Evolutionary conservation across 2,329 filamentous ascomycete species (phyloP), one percentile per base, ranked within the genome.

Genomic region (Cordyceps cateniannulata): DNA sequence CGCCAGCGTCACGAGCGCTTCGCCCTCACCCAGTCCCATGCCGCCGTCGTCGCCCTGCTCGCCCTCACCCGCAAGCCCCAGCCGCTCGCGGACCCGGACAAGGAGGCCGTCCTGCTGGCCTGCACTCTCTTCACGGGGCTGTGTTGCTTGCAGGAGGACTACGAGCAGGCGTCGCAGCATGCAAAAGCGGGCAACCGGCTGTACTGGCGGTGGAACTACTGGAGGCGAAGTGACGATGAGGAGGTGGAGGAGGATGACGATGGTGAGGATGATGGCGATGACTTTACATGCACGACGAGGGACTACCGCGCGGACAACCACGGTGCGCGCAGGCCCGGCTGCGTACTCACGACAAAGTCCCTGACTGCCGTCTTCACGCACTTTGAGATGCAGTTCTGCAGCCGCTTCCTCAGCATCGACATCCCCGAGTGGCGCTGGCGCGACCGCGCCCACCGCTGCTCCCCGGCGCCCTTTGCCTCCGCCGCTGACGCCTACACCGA

Each of bases 401-500:
- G 56, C 48, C 53, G 54, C 20, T 44, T 51, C 20, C 48, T 50
- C 47, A 49, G 18, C 35, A 49, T 38, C 12, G 29, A 44, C 8
- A 48, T 35, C 7, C 25, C 49, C 29, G 45, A 44, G 32, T 45
- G 20, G 35, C 47, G 53, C 20, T 50, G 49, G 40, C 42, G 40
- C 29, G 20, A 49, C 29, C 44, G 50, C 18, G 47, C 53, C 24
- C 40, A 51, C 14, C 27, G 40, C 20, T 57, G 53, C 35, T 56
- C 60, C 24, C 14, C 9, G 7, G 48, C 24, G 38, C 53, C 60
- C 5, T 62, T 58, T 24, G 29, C 47, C 20, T 58, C 47, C 2
- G 60, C 55, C 38, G 42, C 45, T n/a, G 60, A 56, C 22, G 60
- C 60, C 20, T 62, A 62, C 53, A 47, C 48, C n/a, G 60, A 62